These are phyloP conservation scores for Russula emetica DNA, from an alignment of 768 basidiomycete species.

Conservation along the genomic window DNA sequence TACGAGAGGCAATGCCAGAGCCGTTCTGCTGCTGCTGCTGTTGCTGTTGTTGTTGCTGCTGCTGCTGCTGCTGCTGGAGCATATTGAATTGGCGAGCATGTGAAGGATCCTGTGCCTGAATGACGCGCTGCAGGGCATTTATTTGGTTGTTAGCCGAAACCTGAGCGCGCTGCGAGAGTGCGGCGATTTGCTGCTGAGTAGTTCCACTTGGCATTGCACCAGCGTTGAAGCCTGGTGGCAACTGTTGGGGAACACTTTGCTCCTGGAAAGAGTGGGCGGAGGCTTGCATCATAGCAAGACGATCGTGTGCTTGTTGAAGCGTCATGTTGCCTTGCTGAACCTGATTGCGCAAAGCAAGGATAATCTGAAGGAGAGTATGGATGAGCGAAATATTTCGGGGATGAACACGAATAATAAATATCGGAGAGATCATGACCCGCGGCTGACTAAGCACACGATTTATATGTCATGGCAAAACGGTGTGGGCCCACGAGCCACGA, in stretches of 20 bases:
- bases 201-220: slow-evolving; percentile 1
- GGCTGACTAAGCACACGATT: slow-evolving; percentile 25
- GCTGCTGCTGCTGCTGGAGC: neutral
- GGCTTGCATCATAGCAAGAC: slow-evolving; percentile 4
- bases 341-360: neutral
- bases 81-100: slow-evolving; percentile 11
- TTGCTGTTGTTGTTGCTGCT: no score
- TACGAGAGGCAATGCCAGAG: slow-evolving; percentile 9
- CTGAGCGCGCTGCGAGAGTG: slow-evolving; percentile 12
- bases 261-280: slow-evolving; percentile 9
- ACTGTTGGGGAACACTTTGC: slow-evolving; percentile 11
- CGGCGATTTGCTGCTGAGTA: slow-evolving; percentile 13
- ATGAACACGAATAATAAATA: slow-evolving; percentile 1
- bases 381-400: neutral
- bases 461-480: slow-evolving; percentile 17
- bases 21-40: slow-evolving; percentile 16
- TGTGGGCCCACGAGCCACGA: slow-evolving; percentile 19
- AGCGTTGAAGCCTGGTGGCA: slow-evolving; percentile 5
- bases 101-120: slow-evolving; percentile 12
- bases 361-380: neutral
- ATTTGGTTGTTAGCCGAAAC: slow-evolving; percentile 5
- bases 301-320: slow-evolving; percentile 13
- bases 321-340: slow-evolving; percentile 14
- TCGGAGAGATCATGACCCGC: neutral
- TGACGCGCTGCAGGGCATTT: slow-evolving; percentile 10